Base-by-base conservation (phyloP, 345 rosid species). In the thale cress (Arabidopsis thaliana) region DNA sequence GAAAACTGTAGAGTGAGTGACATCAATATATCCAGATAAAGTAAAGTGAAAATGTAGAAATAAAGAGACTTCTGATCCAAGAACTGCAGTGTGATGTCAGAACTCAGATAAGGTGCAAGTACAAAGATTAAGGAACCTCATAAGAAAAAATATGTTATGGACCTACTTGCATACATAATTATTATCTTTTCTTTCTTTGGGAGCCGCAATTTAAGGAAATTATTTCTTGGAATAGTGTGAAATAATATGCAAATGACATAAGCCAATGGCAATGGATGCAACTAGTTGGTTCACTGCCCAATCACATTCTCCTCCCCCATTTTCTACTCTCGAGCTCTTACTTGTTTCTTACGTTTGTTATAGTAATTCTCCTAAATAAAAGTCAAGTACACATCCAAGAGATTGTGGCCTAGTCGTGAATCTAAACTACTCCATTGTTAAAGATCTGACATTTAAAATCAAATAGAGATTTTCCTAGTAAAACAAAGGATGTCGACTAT, bases 181-280 rank as follows among this genome's bases (percentile, higher is more conserved):
- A 24, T 16, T 50, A 30, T 67, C 52, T 65, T 38, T 24, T 40
- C 55, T 46, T 76, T 53, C 50, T 69, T 69, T 53, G 12, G 57
- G 32, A 60, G 50, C 69, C 71, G 34, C 45, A 69, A 36, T 55
- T 56, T 69, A 69, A 55, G 80, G 75, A 62, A 50, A 63, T 62
- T 23, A 33, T 59, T 36, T 60, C 12, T 51, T 69, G 79, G 62
- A 76, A 28, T 28, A 28, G 32, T 28, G 32, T 28, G 32, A 28
- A 76, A 69, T 69, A 44, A 62, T 69, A 51, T 16, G 65, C 51
- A 55, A 55, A 69, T 76, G 80, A 76, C 80, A 76, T 76, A 76
- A 76, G 80, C 65, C 49, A 53, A 45, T 53, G 36, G 41, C 59
- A 62, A 36, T 55, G 75, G 48, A 75, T 76, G 57, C 65, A 69